Evolutionary conservation across 345 rosid genomes (phyloP).

Genomic region (Draba incana): DNA sequence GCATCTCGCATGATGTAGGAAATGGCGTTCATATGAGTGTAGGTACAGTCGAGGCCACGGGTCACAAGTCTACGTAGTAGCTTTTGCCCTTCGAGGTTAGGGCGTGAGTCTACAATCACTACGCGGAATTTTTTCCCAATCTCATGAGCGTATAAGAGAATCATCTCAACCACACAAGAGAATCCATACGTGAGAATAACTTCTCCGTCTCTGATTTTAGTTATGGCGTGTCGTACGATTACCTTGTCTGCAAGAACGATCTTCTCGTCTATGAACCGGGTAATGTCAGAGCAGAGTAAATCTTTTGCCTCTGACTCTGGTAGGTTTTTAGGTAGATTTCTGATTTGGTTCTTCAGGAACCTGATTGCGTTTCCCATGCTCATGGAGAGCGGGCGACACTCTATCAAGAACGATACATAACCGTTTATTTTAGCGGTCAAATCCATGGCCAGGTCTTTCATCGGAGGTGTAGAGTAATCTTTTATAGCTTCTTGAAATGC

Average conservation of each 20-base stretch:
- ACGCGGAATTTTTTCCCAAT: constrained; percentile 70
- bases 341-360: constrained; percentile 69
- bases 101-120: constrained; percentile 73
- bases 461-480: constrained; percentile 66
- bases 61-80: constrained; percentile 66
- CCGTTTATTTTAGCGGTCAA: constrained; percentile 63
- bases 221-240: constrained; percentile 64
- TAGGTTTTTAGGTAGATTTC: constrained; percentile 56
- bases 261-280: constrained; percentile 69
- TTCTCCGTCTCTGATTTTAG: constrained; percentile 79
- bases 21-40: constrained; percentile 75
- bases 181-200: constrained; percentile 78
- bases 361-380: constrained; percentile 93
- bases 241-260: constrained; percentile 68
- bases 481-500: constrained; percentile 73
- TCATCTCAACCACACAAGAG: constrained; percentile 81
- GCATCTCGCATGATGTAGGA: constrained; percentile 78
- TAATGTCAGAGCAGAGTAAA: constrained; percentile 58
- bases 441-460: constrained; percentile 63
- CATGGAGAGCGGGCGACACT: constrained; percentile 79
- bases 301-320: constrained; percentile 70
- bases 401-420: constrained; percentile 72
- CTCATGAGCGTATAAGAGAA: constrained; percentile 67
- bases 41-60: constrained; percentile 65
- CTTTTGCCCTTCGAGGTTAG: constrained; percentile 69